These are phyloP conservation scores for Galerina sulciceps DNA, from an alignment of 768 basidiomycete genomes.

Conservation along the genomic window DNA sequence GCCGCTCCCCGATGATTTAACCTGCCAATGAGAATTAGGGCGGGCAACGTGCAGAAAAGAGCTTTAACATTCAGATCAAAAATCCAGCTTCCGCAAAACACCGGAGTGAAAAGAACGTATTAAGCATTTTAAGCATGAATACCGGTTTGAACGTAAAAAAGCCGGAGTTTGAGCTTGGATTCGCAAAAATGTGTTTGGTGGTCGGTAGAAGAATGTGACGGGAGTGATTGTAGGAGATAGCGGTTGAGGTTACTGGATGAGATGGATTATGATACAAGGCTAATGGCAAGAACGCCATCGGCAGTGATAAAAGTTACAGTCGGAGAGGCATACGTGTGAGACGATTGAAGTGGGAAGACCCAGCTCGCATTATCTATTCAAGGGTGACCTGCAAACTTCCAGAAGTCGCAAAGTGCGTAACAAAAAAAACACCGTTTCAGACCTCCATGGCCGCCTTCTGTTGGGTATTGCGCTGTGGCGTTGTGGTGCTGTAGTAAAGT, in stretches of 20 bases:
- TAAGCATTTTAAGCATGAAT: slow-evolving; percentile 14
- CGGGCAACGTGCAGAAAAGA: neutral
- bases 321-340: slow-evolving; percentile 13
- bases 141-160: slow-evolving; percentile 21
- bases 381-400: neutral
- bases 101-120: slow-evolving; percentile 11
- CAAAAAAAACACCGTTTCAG: too few species aligned
- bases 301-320: slow-evolving; percentile 17
- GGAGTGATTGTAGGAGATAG: slow-evolving; percentile 19
- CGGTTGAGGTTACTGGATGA: slow-evolving; percentile 5
- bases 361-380: neutral
- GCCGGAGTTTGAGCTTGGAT: slow-evolving; percentile 17
- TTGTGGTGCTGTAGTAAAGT: slow-evolving; percentile 77
- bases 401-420: slow-evolving; percentile 3
- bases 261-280: slow-evolving; percentile 6
- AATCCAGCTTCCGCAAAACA: slow-evolving; percentile 1
- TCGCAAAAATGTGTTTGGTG: slow-evolving; percentile 14
- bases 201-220: slow-evolving; percentile 15
- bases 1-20: neutral
- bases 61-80: neutral
- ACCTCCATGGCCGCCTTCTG: neutral
- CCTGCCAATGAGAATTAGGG: neutral
- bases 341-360: slow-evolving; percentile 2
- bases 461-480: slow-evolving; percentile 23
- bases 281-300: slow-evolving; percentile 11